Evolutionary conservation across 768 basidiomycete species (phyloP).

Genomic region (Amanita pseudoporphyria): DNA sequence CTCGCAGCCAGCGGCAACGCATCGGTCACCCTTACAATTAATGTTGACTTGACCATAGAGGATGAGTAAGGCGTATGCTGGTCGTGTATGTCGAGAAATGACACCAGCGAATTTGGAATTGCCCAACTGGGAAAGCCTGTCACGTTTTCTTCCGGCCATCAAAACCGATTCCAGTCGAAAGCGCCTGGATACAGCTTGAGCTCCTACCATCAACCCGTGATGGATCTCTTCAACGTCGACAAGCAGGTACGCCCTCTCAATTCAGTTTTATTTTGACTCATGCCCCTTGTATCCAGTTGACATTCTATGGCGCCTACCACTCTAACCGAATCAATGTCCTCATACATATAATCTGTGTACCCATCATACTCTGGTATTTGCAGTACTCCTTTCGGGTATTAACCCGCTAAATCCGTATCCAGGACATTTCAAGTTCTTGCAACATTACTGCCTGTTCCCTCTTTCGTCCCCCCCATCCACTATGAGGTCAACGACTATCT

Average conservation of each 20-base stretch:
- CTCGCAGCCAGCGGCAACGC: constrained; percentile 89
- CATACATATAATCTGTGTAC: constrained; percentile 84
- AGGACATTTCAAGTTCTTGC: constrained; percentile 58
- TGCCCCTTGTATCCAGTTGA: constrained; percentile 33
- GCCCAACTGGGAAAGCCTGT: not conserved
- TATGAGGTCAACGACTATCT: constrained; percentile 52
- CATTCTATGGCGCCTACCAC: constrained; percentile 93
- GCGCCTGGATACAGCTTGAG: too few species aligned
- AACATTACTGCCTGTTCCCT: constrained; percentile 39
- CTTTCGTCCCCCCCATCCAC: constrained; percentile 43
- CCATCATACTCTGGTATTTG: constrained; percentile 66
- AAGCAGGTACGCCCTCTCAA: constrained; percentile 41
- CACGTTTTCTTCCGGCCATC: not conserved
- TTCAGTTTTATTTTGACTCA: not conserved
- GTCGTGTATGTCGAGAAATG: constrained; percentile 2
- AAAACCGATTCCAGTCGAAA: too few species aligned
- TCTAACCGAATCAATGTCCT: constrained; percentile 70
- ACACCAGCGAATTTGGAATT: not conserved
- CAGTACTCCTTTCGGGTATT: not conserved
- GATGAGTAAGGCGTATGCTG: constrained; percentile 9
- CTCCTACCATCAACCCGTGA: constrained; percentile 18
- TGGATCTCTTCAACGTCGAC: constrained; percentile 54
- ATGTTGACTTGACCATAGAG: constrained; percentile 78
- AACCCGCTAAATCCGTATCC: constrained; percentile 3
- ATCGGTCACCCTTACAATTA: constrained; percentile 77